phyloP scores from a whole-genome alignment of 495 filamentous ascomycete species.

The Pyrenopolyporus hunteri region DNA sequence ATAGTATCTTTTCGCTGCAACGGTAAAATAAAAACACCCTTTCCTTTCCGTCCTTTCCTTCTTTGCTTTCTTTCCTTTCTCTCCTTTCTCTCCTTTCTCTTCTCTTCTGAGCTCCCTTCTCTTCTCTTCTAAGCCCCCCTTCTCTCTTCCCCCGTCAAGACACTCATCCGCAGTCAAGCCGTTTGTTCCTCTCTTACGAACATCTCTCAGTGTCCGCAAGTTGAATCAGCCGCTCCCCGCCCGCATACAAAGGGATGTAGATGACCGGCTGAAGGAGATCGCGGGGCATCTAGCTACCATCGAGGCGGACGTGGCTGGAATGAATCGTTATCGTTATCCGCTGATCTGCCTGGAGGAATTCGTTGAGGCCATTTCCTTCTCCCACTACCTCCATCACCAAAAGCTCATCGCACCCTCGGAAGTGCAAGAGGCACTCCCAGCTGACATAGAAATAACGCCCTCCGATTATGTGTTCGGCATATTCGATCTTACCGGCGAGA shows the following conservation, averaged over 20 bases:
- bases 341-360: conserved; percentile 89
- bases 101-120: too few species aligned
- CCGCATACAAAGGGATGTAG: conserved; percentile 67
- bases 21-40: conserved; percentile 64
- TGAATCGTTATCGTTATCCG: conserved; percentile 87
- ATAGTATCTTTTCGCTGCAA: conserved; percentile 91
- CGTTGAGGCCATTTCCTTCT: conserved; percentile 83
- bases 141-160: too few species aligned
- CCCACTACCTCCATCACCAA: conserved; percentile 83
- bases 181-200: conserved; percentile 11
- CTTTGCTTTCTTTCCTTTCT: too few species aligned
- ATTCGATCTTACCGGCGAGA: conserved; percentile 90
- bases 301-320: conserved; percentile 71
- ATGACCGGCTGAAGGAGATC: conserved; percentile 70
- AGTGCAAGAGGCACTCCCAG: conserved; percentile 58
- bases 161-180: not conserved
- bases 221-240: conserved; percentile 67
- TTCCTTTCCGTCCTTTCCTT: conserved; percentile 3
- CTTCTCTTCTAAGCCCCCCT: too few species aligned
- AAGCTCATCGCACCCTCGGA: conserved; percentile 70
- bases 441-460: conserved; percentile 65
- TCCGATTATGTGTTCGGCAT: conserved; percentile 91
- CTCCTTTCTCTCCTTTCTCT: too few species aligned
- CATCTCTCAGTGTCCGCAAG: conserved; percentile 62
- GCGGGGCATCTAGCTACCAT: conserved; percentile 67